Conservation (phyloP, 306 rosid genomes). For the Rosa multiflora region DNA sequence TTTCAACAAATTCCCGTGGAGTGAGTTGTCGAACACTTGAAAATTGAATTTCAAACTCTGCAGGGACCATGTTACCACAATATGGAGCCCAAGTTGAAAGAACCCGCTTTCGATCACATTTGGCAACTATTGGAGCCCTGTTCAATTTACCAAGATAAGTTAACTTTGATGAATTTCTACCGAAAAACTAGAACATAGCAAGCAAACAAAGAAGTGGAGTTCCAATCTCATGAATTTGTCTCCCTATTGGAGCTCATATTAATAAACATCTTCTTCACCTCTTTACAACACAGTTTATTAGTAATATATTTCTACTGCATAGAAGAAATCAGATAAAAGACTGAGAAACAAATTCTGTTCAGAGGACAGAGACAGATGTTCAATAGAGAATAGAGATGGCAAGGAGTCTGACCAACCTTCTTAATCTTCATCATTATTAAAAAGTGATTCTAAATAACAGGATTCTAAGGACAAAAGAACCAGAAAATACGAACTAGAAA, state of each 20-base stretch:
- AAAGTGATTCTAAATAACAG: not conserved
- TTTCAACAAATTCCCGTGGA: slow-evolving; percentile 82
- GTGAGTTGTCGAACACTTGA: slow-evolving; percentile 75
- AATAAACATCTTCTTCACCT: not conserved
- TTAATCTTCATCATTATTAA: not conserved
- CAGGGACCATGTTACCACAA: slow-evolving; percentile 61
- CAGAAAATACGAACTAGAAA: not conserved
- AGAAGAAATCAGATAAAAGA: not conserved
- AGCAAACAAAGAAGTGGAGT: not conserved
- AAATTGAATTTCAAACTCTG: slow-evolving; percentile 72
- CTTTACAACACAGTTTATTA: not conserved
- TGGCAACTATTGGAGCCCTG: slow-evolving; percentile 93
- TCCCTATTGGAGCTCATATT: not conserved
- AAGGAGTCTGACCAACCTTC: not conserved
- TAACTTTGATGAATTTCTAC: not conserved
- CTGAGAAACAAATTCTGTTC: not conserved
- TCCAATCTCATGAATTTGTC: not conserved
- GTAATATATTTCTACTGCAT: not conserved
- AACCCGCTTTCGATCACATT: slow-evolving; percentile 78
- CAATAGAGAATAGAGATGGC: not conserved
- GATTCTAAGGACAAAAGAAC: not conserved
- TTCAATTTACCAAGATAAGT: slow-evolving; percentile 16
- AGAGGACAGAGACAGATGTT: not conserved
- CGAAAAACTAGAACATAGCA: not conserved
- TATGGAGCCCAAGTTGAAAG: slow-evolving; percentile 80